Evolutionary conservation across 768 basidiomycete genomes (phyloP), one percentile per base, ranked within the genome.

Genomic region (Rhizopogon rudus): DNA sequence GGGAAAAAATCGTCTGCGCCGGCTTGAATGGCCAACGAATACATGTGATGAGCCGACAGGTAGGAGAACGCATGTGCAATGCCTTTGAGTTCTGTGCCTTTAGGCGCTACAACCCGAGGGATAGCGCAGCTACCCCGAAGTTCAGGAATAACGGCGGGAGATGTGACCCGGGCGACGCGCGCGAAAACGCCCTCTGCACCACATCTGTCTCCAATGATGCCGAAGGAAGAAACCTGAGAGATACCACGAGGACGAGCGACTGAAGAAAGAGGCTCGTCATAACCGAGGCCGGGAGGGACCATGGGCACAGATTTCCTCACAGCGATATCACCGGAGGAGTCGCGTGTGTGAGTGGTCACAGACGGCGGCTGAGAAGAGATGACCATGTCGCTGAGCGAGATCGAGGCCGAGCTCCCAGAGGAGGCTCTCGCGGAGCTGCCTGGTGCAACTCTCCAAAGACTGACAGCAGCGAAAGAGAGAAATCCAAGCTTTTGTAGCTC

Each of bases 141-240:
- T 20, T 22, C 44, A 33, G 17, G 9, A 6, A 17, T 17, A 25
- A 10, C n/a, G 5, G 20, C 25, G 25, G 25, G 44, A 48, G 44
- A 8, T 35, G 35, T 25, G 9, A 37, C 40, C 52, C 53, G 14
- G 57, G 33, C 49, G 41, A 54, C n/a, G 46, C 6, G 13, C 28
- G 53, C 55, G 29, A 69, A 52, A 50, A 60, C 61, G 52, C 60
- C 57, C 42, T 63, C 56, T 28, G 57, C 56, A 40, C 57, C 59
- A 44, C 54, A 58, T 44, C 53, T 60, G 33, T 60, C 69, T 39
- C 59, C 57, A 12, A 46, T 56, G 22, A 37, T 20, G 33, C 33
- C 22, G 22, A 35, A 37, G 9, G 20, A 14, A 22, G 20, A 10
- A 22, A 12, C 20, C 33, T 22, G 33, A 7, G 8, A 48, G 13